phyloP scores from a whole-genome alignment of 805 yeast species.

The Candida vaughaniae region DNA sequence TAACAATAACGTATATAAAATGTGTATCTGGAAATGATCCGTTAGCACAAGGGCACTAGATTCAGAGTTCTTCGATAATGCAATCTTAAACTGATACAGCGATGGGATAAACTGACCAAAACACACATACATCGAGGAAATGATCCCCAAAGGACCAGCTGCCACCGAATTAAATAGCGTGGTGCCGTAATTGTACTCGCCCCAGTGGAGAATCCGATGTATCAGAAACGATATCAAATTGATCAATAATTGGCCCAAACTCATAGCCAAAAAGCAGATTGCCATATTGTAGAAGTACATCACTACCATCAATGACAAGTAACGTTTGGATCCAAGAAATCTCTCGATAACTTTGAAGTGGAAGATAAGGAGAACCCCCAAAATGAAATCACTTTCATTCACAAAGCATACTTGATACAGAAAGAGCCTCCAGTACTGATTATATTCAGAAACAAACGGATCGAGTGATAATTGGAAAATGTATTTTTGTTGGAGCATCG shows the following conservation, averaged over 20 bases:
- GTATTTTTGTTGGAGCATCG: constrained; percentile 46
- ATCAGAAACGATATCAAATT: constrained; percentile 13
- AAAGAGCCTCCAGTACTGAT: constrained; percentile 56
- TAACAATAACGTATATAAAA: constrained; percentile 32
- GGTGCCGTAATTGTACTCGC: constrained; percentile 10
- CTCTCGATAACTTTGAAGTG: constrained; percentile 58
- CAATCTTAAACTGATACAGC: constrained; percentile 34
- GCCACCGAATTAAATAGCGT: constrained; percentile 34
- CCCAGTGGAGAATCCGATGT: constrained; percentile 2
- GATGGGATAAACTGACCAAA: constrained; percentile 33
- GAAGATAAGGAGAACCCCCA: constrained; percentile 46
- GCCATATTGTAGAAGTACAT: constrained; percentile 49
- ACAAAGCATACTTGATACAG: constrained; percentile 52
- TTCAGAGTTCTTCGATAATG: constrained; percentile 14
- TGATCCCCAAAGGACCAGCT: constrained; percentile 41
- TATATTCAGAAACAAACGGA: constrained; percentile 55
- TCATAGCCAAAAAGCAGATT: constrained; percentile 35
- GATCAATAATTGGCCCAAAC: constrained; percentile 38
- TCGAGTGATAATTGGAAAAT: constrained; percentile 42
- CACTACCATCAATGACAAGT: constrained; percentile 45
- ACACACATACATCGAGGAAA: constrained; percentile 40
- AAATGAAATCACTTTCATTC: constrained; percentile 57
- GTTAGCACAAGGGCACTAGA: constrained; percentile 20
- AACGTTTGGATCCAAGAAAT: constrained; percentile 54
- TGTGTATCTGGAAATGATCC: constrained; percentile 41